These are phyloP conservation scores for Physcia stellaris DNA, from an alignment of 495 filamentous ascomycete genomes.

Conservation along the genomic window DNA sequence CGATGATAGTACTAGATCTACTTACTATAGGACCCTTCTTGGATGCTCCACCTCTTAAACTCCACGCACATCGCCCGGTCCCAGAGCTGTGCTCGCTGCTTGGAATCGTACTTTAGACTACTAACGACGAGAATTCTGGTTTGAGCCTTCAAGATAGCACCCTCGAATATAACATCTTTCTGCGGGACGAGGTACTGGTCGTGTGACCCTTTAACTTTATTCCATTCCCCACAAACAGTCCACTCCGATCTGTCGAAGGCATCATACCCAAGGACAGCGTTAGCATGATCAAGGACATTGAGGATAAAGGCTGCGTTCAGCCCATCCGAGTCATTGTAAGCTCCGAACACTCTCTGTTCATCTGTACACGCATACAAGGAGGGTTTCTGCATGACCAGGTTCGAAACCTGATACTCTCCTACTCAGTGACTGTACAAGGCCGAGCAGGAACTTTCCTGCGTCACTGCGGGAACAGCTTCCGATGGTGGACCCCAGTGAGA, in stretches of 20 bases:
- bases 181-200: neutral
- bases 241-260: constrained; percentile 51
- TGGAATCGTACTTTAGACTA: neutral
- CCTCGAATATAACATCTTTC: neutral
- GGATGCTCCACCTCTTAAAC: neutral
- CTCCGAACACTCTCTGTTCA: constrained; percentile 47
- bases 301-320: constrained; percentile 51
- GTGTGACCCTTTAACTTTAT: neutral
- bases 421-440: constrained; percentile 34
- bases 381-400: constrained; percentile 25
- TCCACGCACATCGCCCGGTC: neutral
- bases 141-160: neutral
- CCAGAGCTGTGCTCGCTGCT: neutral
- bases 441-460: constrained; percentile 3
- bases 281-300: constrained; percentile 58
- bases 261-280: constrained; percentile 43
- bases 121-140: neutral
- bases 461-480: constrained; percentile 16
- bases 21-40: neutral
- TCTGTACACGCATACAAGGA: constrained; percentile 55
- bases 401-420: constrained; percentile 37
- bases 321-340: constrained; percentile 58
- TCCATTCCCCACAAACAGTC: constrained; percentile 18
- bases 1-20: neutral
- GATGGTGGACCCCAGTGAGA: constrained; percentile 59